phyloP scores from a whole-genome alignment of 805 yeast genomes.

The Ogataea ganodermae region DNA sequence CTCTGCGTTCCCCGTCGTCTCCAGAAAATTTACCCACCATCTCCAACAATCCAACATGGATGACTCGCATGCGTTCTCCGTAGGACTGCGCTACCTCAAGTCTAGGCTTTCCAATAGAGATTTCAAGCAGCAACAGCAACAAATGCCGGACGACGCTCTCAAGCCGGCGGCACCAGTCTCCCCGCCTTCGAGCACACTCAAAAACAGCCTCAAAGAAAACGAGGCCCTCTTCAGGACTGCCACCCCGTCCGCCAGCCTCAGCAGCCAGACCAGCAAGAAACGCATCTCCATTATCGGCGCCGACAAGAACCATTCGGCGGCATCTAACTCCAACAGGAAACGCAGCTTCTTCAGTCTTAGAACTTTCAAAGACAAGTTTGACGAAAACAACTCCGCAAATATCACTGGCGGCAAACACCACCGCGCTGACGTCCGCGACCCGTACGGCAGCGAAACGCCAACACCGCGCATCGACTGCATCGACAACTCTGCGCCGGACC shows the following conservation, averaged over 20 bases:
- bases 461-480: conserved; percentile 21
- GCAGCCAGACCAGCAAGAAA: conserved; percentile 10
- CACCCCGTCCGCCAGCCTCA: conserved; percentile 1
- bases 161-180: conserved; percentile 8
- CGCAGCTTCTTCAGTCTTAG: conserved; percentile 22
- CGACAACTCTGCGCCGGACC: conserved; percentile 6
- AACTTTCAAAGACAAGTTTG: conserved; percentile 15
- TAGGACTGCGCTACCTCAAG: conserved; percentile 27
- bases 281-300: conserved; percentile 1
- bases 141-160: neutral
- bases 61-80: conserved; percentile 24
- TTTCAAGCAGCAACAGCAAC: conserved; percentile 9
- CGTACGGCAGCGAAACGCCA: neutral
- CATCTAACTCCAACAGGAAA: conserved; percentile 10
- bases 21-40: neutral
- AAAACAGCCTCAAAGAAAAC: conserved; percentile 15
- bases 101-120: conserved; percentile 25
- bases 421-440: neutral
- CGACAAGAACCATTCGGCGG: conserved; percentile 2
- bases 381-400: neutral
- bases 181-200: conserved; percentile 5
- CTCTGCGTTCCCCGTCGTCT: neutral
- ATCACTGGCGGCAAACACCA: neutral
- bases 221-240: conserved; percentile 8
- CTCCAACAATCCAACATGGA: conserved; percentile 16